Conservation (phyloP, 208 protist genomes). For the Leishmania guyanensis region DNA sequence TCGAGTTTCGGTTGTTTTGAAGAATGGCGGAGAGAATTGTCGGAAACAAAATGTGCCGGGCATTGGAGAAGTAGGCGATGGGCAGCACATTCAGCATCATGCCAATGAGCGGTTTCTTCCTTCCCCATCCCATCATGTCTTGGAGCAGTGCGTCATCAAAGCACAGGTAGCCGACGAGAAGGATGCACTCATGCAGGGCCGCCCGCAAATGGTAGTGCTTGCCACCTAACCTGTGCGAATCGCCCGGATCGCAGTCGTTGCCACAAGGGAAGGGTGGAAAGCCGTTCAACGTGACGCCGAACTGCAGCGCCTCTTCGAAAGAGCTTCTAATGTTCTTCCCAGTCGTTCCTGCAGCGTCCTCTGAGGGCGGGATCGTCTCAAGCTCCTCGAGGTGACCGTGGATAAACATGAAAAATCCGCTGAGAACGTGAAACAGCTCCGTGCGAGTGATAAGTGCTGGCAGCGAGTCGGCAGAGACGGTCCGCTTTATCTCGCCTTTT, state of each 20-base stretch:
- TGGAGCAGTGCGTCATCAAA: constrained; percentile 73
- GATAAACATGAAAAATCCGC: constrained; percentile 71
- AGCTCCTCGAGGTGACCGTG: constrained; percentile 52
- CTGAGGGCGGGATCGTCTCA: constrained; percentile 50
- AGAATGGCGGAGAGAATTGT: constrained; percentile 63
- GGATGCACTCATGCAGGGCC: constrained; percentile 79
- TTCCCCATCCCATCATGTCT: constrained; percentile 86
- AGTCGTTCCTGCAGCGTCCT: constrained; percentile 14
- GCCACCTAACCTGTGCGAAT: constrained; percentile 29
- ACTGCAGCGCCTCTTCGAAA: constrained; percentile 73
- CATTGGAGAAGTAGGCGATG: constrained; percentile 80
- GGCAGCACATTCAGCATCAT: constrained; percentile 69
- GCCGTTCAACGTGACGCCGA: constrained; percentile 64
- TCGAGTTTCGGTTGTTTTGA: constrained; percentile 57
- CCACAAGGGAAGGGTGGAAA: constrained; percentile 42
- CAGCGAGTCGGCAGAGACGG: constrained; percentile 1
- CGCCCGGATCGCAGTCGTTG: constrained; percentile 5
- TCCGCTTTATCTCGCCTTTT: constrained; percentile 14
- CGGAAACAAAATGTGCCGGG: constrained; percentile 85
- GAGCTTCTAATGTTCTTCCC: constrained; percentile 23
- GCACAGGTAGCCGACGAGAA: constrained; percentile 81
- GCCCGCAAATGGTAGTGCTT: constrained; percentile 57
- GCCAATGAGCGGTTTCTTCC: constrained; percentile 61
- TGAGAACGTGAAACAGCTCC: constrained; percentile 80
- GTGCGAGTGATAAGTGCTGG: constrained; percentile 58